Evolutionary conservation across 2,329 filamentous ascomycete genomes (phyloP).

Genomic region (Rutstroemia sp.): DNA sequence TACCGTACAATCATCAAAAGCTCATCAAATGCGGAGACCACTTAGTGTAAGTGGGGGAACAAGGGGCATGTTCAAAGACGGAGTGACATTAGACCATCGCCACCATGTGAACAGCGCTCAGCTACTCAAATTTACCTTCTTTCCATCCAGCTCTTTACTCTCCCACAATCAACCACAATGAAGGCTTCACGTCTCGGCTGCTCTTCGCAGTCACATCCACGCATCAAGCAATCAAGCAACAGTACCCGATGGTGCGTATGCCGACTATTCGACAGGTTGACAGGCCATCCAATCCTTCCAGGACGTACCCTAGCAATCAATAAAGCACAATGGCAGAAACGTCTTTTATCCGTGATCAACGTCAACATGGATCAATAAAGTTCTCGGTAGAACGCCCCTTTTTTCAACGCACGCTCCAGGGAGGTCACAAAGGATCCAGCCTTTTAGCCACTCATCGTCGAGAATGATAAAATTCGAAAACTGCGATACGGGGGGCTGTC

Average conservation of each 20-base stretch:
- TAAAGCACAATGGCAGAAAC: not conserved
- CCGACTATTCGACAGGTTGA: not conserved
- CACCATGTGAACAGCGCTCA: conserved; percentile 7
- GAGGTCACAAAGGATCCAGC: not conserved
- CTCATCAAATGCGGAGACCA: conserved; percentile 2
- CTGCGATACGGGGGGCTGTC: not conserved
- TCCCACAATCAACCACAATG: no score
- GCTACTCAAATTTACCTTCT: not conserved
- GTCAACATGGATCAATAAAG: not conserved
- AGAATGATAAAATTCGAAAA: not conserved
- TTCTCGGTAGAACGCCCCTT: not conserved
- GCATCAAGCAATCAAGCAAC: no score
- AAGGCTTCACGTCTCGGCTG: no score
- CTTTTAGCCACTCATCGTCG: not conserved
- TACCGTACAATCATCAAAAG: conserved; percentile 1
- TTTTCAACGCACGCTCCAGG: not conserved
- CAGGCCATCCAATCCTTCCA: not conserved
- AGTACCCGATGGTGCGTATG: not conserved
- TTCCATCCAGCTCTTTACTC: not conserved
- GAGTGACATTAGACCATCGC: not conserved
- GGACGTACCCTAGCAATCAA: not conserved
- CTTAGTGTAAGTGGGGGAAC: not conserved
- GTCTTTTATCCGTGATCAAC: not conserved
- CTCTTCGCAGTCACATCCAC: no score
- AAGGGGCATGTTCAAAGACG: conserved; percentile 3